Evolutionary conservation across 768 basidiomycete species (phyloP).

Genomic region (Termitomyces heimii): DNA sequence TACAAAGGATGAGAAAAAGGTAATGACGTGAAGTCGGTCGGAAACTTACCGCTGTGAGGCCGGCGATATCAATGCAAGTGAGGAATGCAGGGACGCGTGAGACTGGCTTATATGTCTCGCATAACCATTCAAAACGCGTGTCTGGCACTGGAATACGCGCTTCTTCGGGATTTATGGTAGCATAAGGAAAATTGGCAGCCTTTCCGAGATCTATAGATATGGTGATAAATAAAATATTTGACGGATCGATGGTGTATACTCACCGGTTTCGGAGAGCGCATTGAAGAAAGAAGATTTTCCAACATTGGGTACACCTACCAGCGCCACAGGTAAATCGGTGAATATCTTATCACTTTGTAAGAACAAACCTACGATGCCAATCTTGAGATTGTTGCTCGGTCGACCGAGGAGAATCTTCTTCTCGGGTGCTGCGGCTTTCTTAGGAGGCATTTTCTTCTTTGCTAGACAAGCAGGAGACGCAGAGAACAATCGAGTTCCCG

Average conservation of each 20-base stretch:
- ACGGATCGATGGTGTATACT: slow-evolving; percentile 17
- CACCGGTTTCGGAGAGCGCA: slow-evolving; percentile 85
- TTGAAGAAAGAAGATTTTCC: slow-evolving; percentile 99
- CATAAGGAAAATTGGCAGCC: slow-evolving; percentile 97
- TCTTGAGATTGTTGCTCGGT: slow-evolving; percentile 95
- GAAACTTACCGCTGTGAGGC: slow-evolving; percentile 77
- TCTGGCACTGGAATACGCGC: slow-evolving; percentile 97
- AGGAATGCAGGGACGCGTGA: slow-evolving; percentile 89
- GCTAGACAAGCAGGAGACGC: slow-evolving; percentile 27
- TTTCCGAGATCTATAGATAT: slow-evolving; percentile 69
- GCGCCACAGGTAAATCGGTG: slow-evolving; percentile 14
- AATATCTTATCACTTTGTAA: slow-evolving; percentile 11
- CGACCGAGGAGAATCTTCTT: slow-evolving; percentile 87
- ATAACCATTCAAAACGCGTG: slow-evolving; percentile 90
- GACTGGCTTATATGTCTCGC: slow-evolving; percentile 82
- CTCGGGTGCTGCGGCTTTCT: slow-evolving; percentile 70
- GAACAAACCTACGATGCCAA: slow-evolving; percentile 94
- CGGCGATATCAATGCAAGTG: slow-evolving; percentile 98
- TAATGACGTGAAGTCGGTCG: background rate
- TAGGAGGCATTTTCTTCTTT: slow-evolving; percentile 85
- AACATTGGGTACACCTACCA: slow-evolving; percentile 85
- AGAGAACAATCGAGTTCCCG: slow-evolving; percentile 23
- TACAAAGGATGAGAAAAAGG: background rate
- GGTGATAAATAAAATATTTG: background rate
- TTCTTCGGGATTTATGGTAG: slow-evolving; percentile 90